Evolutionary conservation across 768 basidiomycete genomes (phyloP).

Genomic region (Cantharellus cinnabarinus): DNA sequence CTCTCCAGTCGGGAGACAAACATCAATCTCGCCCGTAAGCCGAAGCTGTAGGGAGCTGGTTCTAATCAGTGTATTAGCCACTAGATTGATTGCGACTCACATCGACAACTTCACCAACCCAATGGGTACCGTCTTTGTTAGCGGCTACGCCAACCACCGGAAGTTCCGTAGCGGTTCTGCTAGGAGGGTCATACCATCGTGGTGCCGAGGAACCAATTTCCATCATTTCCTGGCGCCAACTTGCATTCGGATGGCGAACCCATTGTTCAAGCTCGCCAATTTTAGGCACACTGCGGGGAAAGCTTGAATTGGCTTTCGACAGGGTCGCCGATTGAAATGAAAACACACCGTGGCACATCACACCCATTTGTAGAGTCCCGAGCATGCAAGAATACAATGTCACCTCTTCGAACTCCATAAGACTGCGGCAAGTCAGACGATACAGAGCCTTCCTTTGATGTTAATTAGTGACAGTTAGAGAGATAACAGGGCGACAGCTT

Average conservation of each 20-base stretch:
- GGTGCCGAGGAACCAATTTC: conserved; percentile 1
- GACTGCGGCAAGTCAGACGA: conserved; percentile 16
- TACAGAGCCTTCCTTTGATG: not conserved
- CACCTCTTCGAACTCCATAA: conserved; percentile 64
- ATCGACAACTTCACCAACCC: conserved; percentile 76
- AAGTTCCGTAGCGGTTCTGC: not conserved
- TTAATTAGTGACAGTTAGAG: not conserved
- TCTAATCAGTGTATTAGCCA: not conserved
- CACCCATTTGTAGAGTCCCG: conserved; percentile 55
- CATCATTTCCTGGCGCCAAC: not conserved
- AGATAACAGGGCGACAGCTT: conserved; percentile 19
- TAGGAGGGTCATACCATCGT: not conserved
- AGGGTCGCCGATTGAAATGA: not conserved
- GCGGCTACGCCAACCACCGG: not conserved
- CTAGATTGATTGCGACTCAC: conserved; percentile 21
- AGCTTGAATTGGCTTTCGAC: not conserved
- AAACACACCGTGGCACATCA: conserved; percentile 23
- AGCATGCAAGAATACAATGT: conserved; percentile 64
- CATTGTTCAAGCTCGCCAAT: conserved; percentile 73
- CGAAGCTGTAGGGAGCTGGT: conserved; percentile 29
- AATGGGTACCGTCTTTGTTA: conserved; percentile 18
- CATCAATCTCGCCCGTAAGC: conserved; percentile 50
- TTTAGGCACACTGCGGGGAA: conserved; percentile 33
- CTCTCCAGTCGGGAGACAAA: conserved; percentile 43
- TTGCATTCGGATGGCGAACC: conserved; percentile 32